Percentiles rank a stretch among this genome's conserved stretches.
These are phyloP conservation scores for Penicillium hesseltinei DNA, from an alignment of 2,329 filamentous ascomycete species.

Conservation along the genomic window DNA sequence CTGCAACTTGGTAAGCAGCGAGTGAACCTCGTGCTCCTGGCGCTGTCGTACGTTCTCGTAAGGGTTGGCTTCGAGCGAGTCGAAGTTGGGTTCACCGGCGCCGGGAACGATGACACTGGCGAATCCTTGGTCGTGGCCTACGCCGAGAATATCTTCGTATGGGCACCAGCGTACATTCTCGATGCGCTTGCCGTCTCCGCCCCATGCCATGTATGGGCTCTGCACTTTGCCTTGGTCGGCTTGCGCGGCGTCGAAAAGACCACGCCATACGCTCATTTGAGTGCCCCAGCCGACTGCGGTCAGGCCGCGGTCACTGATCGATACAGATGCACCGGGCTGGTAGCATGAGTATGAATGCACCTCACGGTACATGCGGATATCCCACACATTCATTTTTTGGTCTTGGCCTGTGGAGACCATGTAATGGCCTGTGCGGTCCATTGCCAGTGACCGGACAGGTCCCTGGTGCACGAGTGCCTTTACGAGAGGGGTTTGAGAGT, in stretches of 20 bases:
- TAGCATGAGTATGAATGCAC: conserved; percentile 85
- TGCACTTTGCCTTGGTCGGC: conserved; percentile 75
- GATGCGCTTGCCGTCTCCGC: conserved; percentile 76
- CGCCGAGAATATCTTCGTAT: conserved; percentile 86
- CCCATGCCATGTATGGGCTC: conserved; percentile 90
- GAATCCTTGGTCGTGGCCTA: conserved; percentile 82
- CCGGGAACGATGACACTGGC: conserved; percentile 87
- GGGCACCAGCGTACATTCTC: conserved; percentile 89
- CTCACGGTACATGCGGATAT: conserved; percentile 89
- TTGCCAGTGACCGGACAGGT: conserved; percentile 77
- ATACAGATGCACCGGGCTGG: conserved; percentile 75
- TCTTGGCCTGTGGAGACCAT: conserved; percentile 95
- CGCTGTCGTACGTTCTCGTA: conserved; percentile 92
- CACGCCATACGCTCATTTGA: conserved; percentile 84
- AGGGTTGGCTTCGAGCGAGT: conserved; percentile 88
- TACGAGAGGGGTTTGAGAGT: conserved; percentile 78
- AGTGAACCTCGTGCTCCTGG: conserved; percentile 86
- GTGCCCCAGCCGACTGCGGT: conserved; percentile 92
- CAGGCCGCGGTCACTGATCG: conserved; percentile 84
- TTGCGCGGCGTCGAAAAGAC: conserved; percentile 73
- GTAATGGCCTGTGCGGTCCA: conserved; percentile 88
- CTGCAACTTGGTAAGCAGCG: conserved; percentile 87
- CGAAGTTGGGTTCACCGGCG: conserved; percentile 95
- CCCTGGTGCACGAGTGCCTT: conserved; percentile 88
- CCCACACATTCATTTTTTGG: conserved; percentile 90